phyloP scores from a whole-genome alignment of 192 early-diverging fungal species.

The Coemansia sp. region DNA sequence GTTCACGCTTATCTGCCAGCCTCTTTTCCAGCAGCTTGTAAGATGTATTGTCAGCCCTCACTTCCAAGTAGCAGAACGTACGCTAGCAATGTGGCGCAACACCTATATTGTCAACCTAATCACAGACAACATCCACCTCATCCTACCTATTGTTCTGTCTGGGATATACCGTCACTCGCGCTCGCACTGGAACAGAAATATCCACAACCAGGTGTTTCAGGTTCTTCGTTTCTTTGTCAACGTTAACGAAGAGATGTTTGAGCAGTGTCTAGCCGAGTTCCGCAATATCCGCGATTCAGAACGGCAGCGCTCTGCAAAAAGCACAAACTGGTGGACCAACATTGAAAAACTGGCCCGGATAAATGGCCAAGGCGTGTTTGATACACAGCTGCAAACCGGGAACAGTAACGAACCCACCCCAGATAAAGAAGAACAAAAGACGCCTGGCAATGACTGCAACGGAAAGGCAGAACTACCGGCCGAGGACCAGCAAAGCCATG shows the following conservation, averaged over 20 bases:
- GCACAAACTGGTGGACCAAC: constrained; percentile 76
- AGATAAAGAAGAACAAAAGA: background rate
- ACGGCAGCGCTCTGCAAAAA: constrained; percentile 77
- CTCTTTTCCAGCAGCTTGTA: constrained; percentile 90
- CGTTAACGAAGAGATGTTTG: constrained; percentile 92
- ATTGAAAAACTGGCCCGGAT: constrained; percentile 61
- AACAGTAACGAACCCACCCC: background rate
- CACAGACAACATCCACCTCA: constrained; percentile 84
- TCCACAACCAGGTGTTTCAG: constrained; percentile 96
- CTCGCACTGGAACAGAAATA: constrained; percentile 98
- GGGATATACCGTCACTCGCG: constrained; percentile 93
- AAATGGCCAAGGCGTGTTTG: constrained; percentile 10
- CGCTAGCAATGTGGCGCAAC: constrained; percentile 98
- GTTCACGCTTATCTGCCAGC: constrained; percentile 86
- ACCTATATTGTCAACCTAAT: constrained; percentile 97
- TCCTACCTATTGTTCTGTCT: constrained; percentile 95
- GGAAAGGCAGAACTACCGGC: background rate
- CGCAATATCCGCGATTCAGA: constrained; percentile 86
- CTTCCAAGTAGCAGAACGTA: constrained; percentile 99
- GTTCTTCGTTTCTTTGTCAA: constrained; percentile 98
- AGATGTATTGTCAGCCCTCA: constrained; percentile 94
- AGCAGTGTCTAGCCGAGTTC: constrained; percentile 92
- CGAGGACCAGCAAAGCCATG: constrained; percentile 1
- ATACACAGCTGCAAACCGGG: background rate
- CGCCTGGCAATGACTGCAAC: background rate